These are phyloP conservation scores for Lachnellula arida DNA, from an alignment of 2,329 filamentous ascomycete species.

Conservation along the genomic window DNA sequence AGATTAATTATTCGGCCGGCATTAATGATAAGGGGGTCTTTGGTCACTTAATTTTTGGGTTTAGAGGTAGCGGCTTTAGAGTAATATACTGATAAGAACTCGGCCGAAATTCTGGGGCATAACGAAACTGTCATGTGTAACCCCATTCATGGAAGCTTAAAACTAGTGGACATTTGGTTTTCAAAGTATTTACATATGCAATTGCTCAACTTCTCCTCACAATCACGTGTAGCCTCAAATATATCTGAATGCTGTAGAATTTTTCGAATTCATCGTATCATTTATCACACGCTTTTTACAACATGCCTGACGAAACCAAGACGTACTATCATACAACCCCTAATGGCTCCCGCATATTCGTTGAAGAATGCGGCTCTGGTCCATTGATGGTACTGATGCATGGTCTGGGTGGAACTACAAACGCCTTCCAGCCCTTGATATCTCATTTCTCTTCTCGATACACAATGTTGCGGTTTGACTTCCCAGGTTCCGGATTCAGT, in stretches of 20 bases:
- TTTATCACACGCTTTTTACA: slow-evolving; percentile 1
- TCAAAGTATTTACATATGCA: neutral
- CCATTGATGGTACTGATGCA: slow-evolving; percentile 32
- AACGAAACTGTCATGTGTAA: slow-evolving; percentile 11
- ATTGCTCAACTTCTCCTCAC: neutral
- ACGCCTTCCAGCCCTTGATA: slow-evolving; percentile 17
- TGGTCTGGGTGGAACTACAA: slow-evolving; percentile 22
- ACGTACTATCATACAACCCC: slow-evolving; percentile 29
- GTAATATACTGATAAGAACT: neutral
- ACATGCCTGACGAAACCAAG: slow-evolving; percentile 17
- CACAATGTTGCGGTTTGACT: slow-evolving; percentile 20
- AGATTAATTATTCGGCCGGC: neutral
- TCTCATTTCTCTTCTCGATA: slow-evolving; percentile 15
- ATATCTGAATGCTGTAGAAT: too few relatives aligned
- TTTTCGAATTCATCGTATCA: too few relatives aligned
- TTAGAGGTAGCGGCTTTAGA: neutral
- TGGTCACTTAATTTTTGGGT: neutral
- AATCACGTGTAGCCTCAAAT: neutral
- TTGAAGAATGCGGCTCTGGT: slow-evolving; percentile 19
- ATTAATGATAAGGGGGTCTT: neutral
- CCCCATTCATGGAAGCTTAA: too few relatives aligned
- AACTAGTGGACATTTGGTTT: too few relatives aligned
- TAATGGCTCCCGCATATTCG: slow-evolving; percentile 24
- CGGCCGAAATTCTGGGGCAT: neutral
- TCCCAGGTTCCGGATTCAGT: slow-evolving; percentile 17